Conservation (phyloP, 1,284 basidiomycete genomes). For the Gastroboletus turbinatus region DNA sequence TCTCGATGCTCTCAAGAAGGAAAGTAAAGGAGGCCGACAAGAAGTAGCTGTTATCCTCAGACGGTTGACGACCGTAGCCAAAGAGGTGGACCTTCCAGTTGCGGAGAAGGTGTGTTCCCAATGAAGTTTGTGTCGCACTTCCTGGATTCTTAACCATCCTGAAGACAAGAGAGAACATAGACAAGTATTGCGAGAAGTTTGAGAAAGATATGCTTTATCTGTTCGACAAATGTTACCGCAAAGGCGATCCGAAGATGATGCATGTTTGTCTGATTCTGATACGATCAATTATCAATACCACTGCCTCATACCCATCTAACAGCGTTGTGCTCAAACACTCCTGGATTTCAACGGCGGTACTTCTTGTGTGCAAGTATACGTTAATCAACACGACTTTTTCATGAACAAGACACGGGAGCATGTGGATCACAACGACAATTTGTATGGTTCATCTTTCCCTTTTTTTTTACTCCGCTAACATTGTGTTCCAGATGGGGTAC, state of each 20-base stretch:
- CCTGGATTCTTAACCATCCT: slow-evolving; percentile 24
- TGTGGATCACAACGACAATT: slow-evolving; percentile 52
- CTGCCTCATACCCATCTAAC: slow-evolving; percentile 15
- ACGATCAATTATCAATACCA: background rate
- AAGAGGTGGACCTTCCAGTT: slow-evolving; percentile 85
- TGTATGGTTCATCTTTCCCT: slow-evolving; percentile 48
- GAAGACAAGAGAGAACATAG: slow-evolving; percentile 82
- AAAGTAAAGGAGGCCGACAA: slow-evolving; percentile 82
- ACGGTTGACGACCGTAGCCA: slow-evolving; percentile 85
- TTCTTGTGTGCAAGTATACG: slow-evolving; percentile 97
- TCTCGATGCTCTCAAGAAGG: slow-evolving; percentile 82
- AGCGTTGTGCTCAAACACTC: slow-evolving; percentile 97
- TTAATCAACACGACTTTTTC: slow-evolving; percentile 99
- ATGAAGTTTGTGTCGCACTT: background rate
- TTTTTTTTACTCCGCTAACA: slow-evolving; percentile 7
- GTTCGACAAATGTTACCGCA: slow-evolving; percentile 93
- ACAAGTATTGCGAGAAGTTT: slow-evolving; percentile 96
- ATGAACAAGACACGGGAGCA: slow-evolving; percentile 82
- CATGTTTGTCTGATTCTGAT: slow-evolving; percentile 62
- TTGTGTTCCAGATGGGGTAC: slow-evolving; percentile 69
- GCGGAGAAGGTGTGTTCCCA: slow-evolving; percentile 65
- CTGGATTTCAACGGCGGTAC: slow-evolving; percentile 98
- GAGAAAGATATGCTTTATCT: slow-evolving; percentile 98
- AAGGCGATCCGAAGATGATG: slow-evolving; percentile 99
- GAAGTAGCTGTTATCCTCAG: slow-evolving; percentile 91